Evolutionary conservation across 2,329 filamentous ascomycete genomes (phyloP), one percentile per base, ranked within the genome.

Genomic region (Celoporthe dispersa): DNA sequence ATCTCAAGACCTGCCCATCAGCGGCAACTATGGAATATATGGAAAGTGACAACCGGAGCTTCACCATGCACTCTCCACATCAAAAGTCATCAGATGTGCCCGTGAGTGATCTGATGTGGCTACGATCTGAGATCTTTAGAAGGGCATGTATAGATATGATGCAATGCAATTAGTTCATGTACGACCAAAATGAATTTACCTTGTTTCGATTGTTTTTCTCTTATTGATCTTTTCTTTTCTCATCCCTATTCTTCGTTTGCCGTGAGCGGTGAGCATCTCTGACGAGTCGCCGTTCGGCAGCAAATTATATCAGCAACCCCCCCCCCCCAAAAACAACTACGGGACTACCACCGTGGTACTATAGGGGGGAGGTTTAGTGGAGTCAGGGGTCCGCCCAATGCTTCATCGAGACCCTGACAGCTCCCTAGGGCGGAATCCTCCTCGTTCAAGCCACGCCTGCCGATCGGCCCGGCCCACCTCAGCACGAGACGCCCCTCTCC

Each of bases 391-490:
- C 55, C 28, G 31, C n/a, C 57, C 4, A n/a, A 22, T 37, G 33
- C 31, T 37, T 19, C 53, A 31, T 37, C 33, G 25, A 33, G 57
- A 60, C 67, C 37, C 67, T 60, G 41, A 68, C 5, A 57, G 53
- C 53, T 31, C 61, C 61, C 62, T 51, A 65, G 28, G 60, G 67
- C 67, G 16, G 12, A 48, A n/a, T 2, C 12, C 53, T 33, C 44
- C 48, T 37, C 48, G 44, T 51, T 64, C 64, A 67, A 62, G 33
- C 48, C 57, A 57, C 61, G 66, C 67, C 55, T 37, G 53, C 25
- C 19, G 39, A 55, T 63, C 64, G 44, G 44, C 19, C 22, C 44
- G 44, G 44, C 44, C 44, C 44, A 48, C 44, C 44, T 48, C 44
- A 48, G 44, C 44, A 48, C 44, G 44, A 48, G 44, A 39, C 28